Conservation (phyloP, 1,284 basidiomycete genomes). For the Golubevia sp. region DNA sequence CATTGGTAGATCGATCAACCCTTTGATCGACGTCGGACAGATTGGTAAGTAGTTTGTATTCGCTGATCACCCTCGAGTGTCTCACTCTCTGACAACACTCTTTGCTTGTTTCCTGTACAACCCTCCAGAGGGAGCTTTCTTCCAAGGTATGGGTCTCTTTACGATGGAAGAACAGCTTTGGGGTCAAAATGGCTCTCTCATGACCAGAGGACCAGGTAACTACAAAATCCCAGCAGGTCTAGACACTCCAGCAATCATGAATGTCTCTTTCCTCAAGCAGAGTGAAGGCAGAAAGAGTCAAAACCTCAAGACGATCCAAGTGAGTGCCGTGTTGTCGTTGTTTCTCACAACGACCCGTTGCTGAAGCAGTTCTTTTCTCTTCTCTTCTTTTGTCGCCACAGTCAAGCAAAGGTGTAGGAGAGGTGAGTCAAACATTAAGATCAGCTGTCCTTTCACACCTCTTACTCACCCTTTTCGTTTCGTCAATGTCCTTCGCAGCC, state of each 20-base stretch:
- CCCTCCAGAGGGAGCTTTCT: conserved; percentile 55
- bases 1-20: conserved; percentile 61
- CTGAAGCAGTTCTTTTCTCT: too few relatives aligned
- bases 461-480: too few relatives aligned
- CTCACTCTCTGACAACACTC: too few relatives aligned
- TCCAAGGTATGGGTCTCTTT: conserved; percentile 46
- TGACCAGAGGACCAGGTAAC: conserved; percentile 57
- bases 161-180: conserved; percentile 61
- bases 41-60: too few relatives aligned
- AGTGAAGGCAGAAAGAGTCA: conserved; percentile 30
- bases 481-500: too few relatives aligned
- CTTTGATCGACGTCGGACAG: conserved; percentile 62
- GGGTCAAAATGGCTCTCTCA: conserved; percentile 55
- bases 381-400: neutral
- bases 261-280: conserved; percentile 55
- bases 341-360: too few relatives aligned
- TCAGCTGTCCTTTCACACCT: too few relatives aligned
- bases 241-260: conserved; percentile 59
- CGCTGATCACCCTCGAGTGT: too few relatives aligned
- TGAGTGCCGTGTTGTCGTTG: neutral
- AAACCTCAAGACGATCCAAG: conserved; percentile 42
- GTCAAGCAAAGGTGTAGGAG: conserved; percentile 43
- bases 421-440: too few relatives aligned
- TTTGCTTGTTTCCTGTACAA: too few relatives aligned
- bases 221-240: conserved; percentile 62